Percentiles rank a stretch among this genome's conserved stretches.
Evolutionary conservation across 73 alveolate genomes (phyloP).

Genomic region (Paramecium octaurelia): DNA sequence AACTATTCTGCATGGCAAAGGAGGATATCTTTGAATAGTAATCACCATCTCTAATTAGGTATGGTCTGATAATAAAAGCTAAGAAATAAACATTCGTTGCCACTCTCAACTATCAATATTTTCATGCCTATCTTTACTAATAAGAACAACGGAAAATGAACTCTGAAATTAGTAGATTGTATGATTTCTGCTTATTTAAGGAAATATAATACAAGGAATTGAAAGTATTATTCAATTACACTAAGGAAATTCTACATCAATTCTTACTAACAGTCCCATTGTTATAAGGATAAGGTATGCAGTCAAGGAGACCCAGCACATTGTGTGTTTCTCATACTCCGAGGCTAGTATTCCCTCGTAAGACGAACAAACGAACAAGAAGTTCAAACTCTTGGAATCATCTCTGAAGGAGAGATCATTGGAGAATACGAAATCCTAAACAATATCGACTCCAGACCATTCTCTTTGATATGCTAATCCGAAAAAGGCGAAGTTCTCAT

Average conservation of each 20-base stretch:
- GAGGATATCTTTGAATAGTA: slow-evolving; percentile 11
- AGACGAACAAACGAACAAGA: neutral
- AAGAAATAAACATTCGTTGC: neutral
- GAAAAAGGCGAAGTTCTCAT: neutral
- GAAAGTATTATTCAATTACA: neutral
- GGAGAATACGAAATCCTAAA: neutral
- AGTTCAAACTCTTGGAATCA: neutral
- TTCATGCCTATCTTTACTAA: neutral
- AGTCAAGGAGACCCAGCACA: neutral
- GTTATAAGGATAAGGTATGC: slow-evolving; percentile 7
- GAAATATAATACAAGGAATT: neutral
- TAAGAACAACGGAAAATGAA: neutral
- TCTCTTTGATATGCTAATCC: neutral
- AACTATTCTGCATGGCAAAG: neutral
- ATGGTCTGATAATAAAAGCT: neutral
- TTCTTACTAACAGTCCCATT: neutral
- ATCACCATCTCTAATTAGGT: neutral
- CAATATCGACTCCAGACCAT: neutral
- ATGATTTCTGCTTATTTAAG: neutral
- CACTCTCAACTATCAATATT: neutral
- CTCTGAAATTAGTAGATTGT: slow-evolving; percentile 5
- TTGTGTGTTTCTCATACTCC: neutral
- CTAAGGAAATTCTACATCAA: slow-evolving; percentile 3
- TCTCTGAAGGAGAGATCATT: neutral
- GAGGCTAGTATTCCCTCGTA: neutral